These are phyloP conservation scores for Euptelea pleiosperma DNA, from an alignment of 164 flowering plant genomes.

Conservation along the genomic window DNA sequence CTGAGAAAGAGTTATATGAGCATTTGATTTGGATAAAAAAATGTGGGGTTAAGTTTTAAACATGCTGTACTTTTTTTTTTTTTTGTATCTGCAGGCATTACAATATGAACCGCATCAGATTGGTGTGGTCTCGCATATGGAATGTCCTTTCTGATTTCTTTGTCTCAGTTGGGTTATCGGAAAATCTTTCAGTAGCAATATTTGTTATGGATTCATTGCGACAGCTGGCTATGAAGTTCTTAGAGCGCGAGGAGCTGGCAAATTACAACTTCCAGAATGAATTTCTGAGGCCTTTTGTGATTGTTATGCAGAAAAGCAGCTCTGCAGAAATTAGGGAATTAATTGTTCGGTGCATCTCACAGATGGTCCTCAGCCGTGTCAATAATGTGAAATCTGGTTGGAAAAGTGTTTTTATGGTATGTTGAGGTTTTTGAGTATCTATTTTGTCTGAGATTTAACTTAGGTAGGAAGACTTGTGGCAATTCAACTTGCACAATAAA, in stretches of 20 bases:
- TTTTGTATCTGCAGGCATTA: conserved; percentile 74
- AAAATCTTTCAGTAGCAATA: conserved; percentile 94
- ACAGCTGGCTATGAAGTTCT: conserved; percentile 95
- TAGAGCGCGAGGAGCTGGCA: conserved; percentile 97
- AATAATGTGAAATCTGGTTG: conserved; percentile 98
- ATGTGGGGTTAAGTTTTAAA: too few species aligned
- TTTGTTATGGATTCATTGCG: conserved; percentile 98
- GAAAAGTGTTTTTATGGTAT: conserved; percentile 98
- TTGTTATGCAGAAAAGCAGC: conserved; percentile 93
- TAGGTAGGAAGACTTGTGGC: neutral
- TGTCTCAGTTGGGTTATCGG: conserved; percentile 91
- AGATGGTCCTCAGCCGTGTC: conserved; percentile 99
- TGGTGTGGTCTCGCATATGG: conserved; percentile 99
- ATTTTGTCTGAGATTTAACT: conserved; percentile 1
- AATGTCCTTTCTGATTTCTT: conserved; percentile 94
- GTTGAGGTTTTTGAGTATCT: conserved; percentile 12
- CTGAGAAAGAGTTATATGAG: neutral
- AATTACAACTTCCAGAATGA: conserved; percentile 98
- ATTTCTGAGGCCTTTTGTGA: conserved; percentile 91
- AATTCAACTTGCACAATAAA: conserved; percentile 5
- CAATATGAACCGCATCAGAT: conserved; percentile 96
- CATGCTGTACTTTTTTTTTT: too few species aligned
- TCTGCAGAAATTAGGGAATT: conserved; percentile 92
- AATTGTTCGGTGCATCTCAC: conserved; percentile 95
- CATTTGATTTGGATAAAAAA: too few species aligned